Conservation (phyloP, 345 rosid species). For the Populus simonii region DNA sequence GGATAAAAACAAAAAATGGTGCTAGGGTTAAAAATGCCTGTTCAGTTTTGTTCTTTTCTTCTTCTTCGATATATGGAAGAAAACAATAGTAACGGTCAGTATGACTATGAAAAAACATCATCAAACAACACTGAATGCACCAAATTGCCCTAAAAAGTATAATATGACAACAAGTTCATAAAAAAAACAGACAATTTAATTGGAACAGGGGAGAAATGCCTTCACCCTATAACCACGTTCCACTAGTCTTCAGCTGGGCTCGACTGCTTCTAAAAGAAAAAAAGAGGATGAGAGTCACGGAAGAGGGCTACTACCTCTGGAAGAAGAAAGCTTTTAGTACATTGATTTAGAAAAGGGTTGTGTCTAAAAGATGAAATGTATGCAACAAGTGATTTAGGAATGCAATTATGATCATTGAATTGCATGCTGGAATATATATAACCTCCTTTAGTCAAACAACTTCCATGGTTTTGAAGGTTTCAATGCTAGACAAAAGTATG, state of each 20-base stretch:
- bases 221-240: slow-evolving; percentile 85
- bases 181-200: background rate
- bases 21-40: no score
- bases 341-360: background rate
- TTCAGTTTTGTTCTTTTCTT: no score
- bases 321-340: no score
- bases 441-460: no score
- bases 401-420: background rate
- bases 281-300: no score
- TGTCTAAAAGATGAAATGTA: background rate
- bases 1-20: no score
- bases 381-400: background rate
- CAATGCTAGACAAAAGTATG: background rate
- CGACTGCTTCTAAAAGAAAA: no score
- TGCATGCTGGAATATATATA: background rate
- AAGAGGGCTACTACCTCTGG: no score
- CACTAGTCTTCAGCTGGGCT: slow-evolving; percentile 39
- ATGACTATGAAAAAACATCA: no score
- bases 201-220: slow-evolving; percentile 38
- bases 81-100: no score
- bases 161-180: background rate
- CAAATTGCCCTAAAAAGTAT: background rate
- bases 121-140: slow-evolving; percentile 1
- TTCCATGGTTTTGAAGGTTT: background rate
- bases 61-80: no score